A percentile compares a stretch with the other conserved stretches of the same genome.
Evolutionary conservation across 2,329 filamentous ascomycete genomes (phyloP).

Genomic region (Phaeosphaeria sp.): DNA sequence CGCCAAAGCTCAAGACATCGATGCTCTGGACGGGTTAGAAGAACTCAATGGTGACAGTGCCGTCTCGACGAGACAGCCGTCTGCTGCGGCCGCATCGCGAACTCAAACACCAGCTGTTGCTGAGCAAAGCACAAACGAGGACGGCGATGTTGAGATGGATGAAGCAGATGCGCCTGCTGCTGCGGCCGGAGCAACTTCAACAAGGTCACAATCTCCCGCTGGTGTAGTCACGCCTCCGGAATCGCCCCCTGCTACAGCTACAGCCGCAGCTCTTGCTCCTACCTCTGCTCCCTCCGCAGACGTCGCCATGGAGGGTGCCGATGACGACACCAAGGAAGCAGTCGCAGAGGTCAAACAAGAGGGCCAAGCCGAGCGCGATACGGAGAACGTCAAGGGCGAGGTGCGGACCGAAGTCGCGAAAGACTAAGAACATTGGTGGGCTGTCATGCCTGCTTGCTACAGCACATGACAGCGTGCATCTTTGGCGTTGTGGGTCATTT

Average conservation of each 20-base stretch:
- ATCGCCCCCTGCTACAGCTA: slow-evolving; percentile 32
- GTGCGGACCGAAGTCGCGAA: slow-evolving; percentile 37
- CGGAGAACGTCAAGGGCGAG: slow-evolving; percentile 41
- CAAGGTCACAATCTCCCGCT: slow-evolving; percentile 37
- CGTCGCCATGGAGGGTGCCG: slow-evolving; percentile 40
- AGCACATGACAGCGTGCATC: neutral
- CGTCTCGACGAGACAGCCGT: slow-evolving; percentile 36
- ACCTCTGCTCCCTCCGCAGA: slow-evolving; percentile 30
- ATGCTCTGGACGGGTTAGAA: slow-evolving; percentile 32
- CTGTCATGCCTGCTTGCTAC: slow-evolving; percentile 1
- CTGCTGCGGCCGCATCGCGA: slow-evolving; percentile 29
- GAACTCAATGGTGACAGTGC: slow-evolving; percentile 43
- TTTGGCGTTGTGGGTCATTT: neutral
- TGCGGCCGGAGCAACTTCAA: slow-evolving; percentile 17
- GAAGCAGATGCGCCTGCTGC: slow-evolving; percentile 23
- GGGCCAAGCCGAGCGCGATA: slow-evolving; percentile 34
- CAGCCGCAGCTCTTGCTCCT: slow-evolving; percentile 20
- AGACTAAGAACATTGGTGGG: slow-evolving; percentile 14
- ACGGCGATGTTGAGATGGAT: slow-evolving; percentile 48
- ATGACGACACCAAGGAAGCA: slow-evolving; percentile 26
- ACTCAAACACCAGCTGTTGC: slow-evolving; percentile 36
- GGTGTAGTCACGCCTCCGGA: slow-evolving; percentile 47
- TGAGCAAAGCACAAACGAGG: slow-evolving; percentile 36
- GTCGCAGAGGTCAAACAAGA: slow-evolving; percentile 31
- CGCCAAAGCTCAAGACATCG: slow-evolving; percentile 36